phyloP scores from a whole-genome alignment of 345 rosid genomes.

The Sonneratia alba region DNA sequence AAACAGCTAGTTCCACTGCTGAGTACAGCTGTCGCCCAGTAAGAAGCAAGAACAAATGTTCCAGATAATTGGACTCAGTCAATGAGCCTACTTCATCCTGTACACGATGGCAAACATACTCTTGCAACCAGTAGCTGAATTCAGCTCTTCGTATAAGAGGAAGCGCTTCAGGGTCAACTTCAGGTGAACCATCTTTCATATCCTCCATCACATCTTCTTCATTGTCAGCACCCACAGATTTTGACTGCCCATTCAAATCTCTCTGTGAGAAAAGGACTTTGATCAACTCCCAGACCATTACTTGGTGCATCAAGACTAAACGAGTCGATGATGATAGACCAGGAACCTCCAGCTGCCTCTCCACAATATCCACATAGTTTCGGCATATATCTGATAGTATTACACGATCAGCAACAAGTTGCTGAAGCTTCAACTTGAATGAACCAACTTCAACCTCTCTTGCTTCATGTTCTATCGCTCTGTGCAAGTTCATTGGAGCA shows the following conservation, averaged over 20 bases:
- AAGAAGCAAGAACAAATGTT: conserved; percentile 66
- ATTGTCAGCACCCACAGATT: conserved; percentile 52
- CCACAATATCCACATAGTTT: conserved; percentile 63
- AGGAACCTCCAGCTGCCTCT: conserved; percentile 69
- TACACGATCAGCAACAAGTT: conserved; percentile 46
- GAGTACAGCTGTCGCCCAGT: conserved; percentile 86
- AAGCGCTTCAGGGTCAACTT: conserved; percentile 59
- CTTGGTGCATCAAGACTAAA: conserved; percentile 80
- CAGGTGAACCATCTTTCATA: conserved; percentile 52
- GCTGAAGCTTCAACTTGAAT: conserved; percentile 62
- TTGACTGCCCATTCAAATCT: conserved; percentile 42
- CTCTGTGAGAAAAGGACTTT: conserved; percentile 84
- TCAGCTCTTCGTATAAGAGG: conserved; percentile 89
- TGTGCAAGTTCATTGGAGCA: conserved; percentile 72
- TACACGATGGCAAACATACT: conserved; percentile 82
- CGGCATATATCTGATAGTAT: conserved; percentile 72
- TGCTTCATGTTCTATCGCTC: conserved; percentile 42
- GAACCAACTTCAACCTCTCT: conserved; percentile 58
- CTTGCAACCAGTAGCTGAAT: conserved; percentile 92
- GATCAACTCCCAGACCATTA: conserved; percentile 92
- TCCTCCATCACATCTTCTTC: conserved; percentile 95
- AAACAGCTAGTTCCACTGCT: conserved; percentile 80
- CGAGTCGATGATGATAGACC: conserved; percentile 58
- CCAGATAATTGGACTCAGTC: conserved; percentile 65
- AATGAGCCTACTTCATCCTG: conserved; percentile 76